phyloP scores from a whole-genome alignment of 2,329 filamentous ascomycete genomes.

The Paecilomyces dactylethromorphus region DNA sequence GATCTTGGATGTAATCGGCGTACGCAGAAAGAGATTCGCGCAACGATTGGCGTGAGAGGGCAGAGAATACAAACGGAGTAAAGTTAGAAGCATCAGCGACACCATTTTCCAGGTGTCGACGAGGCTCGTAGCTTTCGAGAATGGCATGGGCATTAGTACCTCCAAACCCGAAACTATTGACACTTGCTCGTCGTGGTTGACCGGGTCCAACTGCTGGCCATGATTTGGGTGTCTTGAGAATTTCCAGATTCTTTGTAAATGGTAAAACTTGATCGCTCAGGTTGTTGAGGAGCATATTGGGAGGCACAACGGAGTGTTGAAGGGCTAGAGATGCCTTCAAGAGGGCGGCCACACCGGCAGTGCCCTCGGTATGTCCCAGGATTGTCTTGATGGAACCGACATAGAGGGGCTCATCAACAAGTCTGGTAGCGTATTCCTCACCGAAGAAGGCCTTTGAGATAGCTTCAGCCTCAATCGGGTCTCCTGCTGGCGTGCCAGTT shows the following conservation, averaged over 20 bases:
- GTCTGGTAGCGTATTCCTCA: not conserved
- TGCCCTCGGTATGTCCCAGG: conserved; percentile 32
- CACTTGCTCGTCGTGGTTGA: conserved; percentile 26
- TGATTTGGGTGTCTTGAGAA: conserved; percentile 8
- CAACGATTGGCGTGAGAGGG: not conserved
- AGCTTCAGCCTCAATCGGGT: conserved; percentile 22
- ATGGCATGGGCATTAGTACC: conserved; percentile 39
- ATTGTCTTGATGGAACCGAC: conserved; percentile 33
- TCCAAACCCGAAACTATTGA: conserved; percentile 43
- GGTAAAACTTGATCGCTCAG: conserved; percentile 7
- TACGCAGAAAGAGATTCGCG: no score
- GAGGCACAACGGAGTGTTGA: not conserved
- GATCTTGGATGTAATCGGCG: not conserved
- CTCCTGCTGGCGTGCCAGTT: conserved; percentile 33
- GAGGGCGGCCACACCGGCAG: not conserved
- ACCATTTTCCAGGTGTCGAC: no score
- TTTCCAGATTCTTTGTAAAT: conserved; percentile 7
- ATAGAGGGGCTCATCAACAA: conserved; percentile 2
- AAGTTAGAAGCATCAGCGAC: no score
- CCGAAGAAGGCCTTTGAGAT: conserved; percentile 17
- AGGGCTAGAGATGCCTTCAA: not conserved
- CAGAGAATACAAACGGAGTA: not conserved
- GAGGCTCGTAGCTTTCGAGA: conserved; percentile 23
- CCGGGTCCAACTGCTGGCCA: conserved; percentile 18
- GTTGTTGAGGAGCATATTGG: not conserved